Evolutionary conservation across 1,284 basidiomycete genomes (phyloP), one percentile per base, ranked within the genome.

Genomic region (Puccinia sorghi): DNA sequence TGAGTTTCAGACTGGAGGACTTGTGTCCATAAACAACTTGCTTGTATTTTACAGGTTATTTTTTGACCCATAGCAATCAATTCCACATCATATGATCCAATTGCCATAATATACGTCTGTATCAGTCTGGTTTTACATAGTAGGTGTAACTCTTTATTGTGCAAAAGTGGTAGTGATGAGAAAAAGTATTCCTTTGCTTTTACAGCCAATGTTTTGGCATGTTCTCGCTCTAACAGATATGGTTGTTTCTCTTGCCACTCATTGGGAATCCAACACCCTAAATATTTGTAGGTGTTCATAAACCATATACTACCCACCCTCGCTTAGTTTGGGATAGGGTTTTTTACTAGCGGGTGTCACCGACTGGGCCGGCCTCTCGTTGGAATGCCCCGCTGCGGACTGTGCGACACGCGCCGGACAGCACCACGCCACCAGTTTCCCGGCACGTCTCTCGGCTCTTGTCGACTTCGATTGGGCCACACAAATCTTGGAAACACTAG

Each of bases 31-130:
- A 69, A 13, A 43, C 66, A 7, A 69, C 2, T 22, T 2, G 22
- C 25, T 15, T 69, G 66, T 7, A 41, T 27, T 4, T 20, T 22
- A 7, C 20, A 0, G 6, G 54, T 56, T 52, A 27, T 39, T n/a
- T 54, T 72, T 48, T 72, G 50, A 3, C 25, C 7, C 69, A 72
- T 54, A 2, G 20, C 50, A 3, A 72, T 48, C 54, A 52, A 72
- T 59, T 72, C 54, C 20, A 22, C 70, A 15, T 39, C 37, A n/a
- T 72, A 72, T 20, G 20, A 7, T 8, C 54, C 54, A 3, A 20
- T 11, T 11, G 37, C 52, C 54, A 57, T 43, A 8, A 72, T 59
- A n/a, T 59, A 72, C 0, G 37, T 72, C 39, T 72, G 54, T 2
- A 72, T 59, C 13, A 46, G 5, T n/a, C 54, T 1, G 1, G 50